A percentile compares a stretch with the other conserved stretches of the same genome.
Conservation (phyloP, 2,329 filamentous ascomycete genomes). For the Aspergillus pseudoglaucus region DNA sequence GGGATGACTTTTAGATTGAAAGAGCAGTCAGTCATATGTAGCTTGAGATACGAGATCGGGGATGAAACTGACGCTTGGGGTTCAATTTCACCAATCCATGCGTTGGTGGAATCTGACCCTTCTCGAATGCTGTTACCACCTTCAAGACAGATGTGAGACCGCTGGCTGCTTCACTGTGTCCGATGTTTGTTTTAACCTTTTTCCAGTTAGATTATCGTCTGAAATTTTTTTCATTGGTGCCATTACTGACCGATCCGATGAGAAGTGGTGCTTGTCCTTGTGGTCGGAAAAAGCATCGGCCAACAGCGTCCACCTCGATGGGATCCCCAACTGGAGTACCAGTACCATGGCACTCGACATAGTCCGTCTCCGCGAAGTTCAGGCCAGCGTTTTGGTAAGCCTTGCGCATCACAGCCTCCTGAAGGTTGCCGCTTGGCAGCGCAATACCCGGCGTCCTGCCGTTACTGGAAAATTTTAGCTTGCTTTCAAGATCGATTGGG, state of each 20-base stretch:
- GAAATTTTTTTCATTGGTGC: conserved; percentile 8
- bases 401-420: conserved; percentile 32
- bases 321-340: conserved; percentile 33
- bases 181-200: conserved; percentile 23
- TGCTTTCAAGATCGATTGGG: neutral
- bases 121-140: conserved; percentile 13
- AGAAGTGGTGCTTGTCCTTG: neutral
- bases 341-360: conserved; percentile 41
- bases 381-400: conserved; percentile 34
- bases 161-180: conserved; percentile 19
- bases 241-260: conserved; percentile 3
- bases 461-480: neutral
- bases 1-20: too few species aligned
- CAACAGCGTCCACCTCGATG: conserved; percentile 18
- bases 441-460: conserved; percentile 18
- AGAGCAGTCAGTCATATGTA: too few species aligned
- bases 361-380: conserved; percentile 21
- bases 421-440: conserved; percentile 24
- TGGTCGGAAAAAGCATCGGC: conserved; percentile 4
- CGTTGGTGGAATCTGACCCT: conserved; percentile 18
- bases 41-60: too few species aligned
- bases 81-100: conserved; percentile 18
- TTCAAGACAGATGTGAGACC: conserved; percentile 22
- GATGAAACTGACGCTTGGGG: conserved; percentile 4
- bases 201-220: too few species aligned